Evolutionary conservation across 2,329 filamentous ascomycete species (phyloP), one percentile per base, ranked within the genome.

Genomic region (Colletotrichum euphorbiae): DNA sequence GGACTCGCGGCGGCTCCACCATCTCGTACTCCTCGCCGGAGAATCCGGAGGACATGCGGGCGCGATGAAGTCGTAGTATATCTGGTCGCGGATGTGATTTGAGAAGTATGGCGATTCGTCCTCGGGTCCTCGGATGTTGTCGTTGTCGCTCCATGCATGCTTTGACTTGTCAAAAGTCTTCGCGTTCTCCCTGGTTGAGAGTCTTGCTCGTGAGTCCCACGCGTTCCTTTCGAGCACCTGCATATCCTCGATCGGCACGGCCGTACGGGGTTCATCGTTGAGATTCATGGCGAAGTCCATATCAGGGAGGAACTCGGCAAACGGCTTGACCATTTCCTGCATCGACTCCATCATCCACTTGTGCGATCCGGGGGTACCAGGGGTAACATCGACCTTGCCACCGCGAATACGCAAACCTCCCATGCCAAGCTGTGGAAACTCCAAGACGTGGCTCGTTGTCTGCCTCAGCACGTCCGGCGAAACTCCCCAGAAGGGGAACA

Each of bases 211-310:
- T 2, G 60, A 36, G 4, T 36, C n/a, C 2, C 19, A 43, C 7
- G 45, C 66, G 6, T 40, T 13, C 19, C n/a, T 46, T 12, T 43
- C 28, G 4, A 70, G 59, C n/a, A 11, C n/a, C 31, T 40, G 31
- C 4, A 46, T 46, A 6, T 57, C 40, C 24, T 69, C 67, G 3
- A 62, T 56, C 2, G 67, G 56, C 19, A 69, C 51, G 67, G 12
- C 79, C 78, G n/a, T 74, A 75, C 67, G 77, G 64, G 70, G 28
- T 71, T 75, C 24, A 60, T 77, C 17, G 74, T 79, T 40, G 12
- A 91, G 83, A 75, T 96, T 96, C 79, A 95, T 91, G 0, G 90
- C 90, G 38, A 96, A 79, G 71, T 93, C 90, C 91, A 95, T 93
- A 71, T 93, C 88, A 1, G 92, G 92, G 21, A 96, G 80, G 75